Base-by-base conservation (phyloP, 768 basidiomycete species). In the Mycena metata region DNA sequence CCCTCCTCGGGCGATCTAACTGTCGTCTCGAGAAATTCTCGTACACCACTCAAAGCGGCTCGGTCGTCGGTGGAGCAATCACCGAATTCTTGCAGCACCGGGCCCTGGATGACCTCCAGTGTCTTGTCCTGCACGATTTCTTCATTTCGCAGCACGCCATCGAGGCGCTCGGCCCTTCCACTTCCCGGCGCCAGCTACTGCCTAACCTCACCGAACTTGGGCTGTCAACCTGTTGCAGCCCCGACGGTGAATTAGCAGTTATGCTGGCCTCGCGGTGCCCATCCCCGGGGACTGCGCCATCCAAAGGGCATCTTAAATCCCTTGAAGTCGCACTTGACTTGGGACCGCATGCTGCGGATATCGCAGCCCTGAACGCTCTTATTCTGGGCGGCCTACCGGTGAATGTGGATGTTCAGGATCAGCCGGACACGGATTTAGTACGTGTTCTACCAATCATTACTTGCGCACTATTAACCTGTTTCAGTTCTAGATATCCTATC, bases 1-100 rank as follows among this genome's bases (percentile, higher is more conserved):
- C 46, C 16, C 60, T 60, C 23, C 13, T 49, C 12, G 47, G n/a
- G 23, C 60, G 60, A 7, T 60, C 60, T 12, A 21, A 26, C 5
- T 57, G 55, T 15, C 21, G 12, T 16, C 39, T 57, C 39, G 39
- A 57, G 15, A 10, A 5, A 3, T 26, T 57, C 13, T 23, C 55
- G 16, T 57, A 57, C 23, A 42, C 33, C 3, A 23, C 41, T 26
- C 15, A 17, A 8, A 39, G 17, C 3, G 2, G 26, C 49, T 15
- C n/a, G 4, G 23, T 33, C 16, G 26, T 16, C 2, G 15, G 15
- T 16, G 19, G 16, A 6, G 12, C 50, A 5, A 33, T 52, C 51
- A n/a, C 51, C 17, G 51, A 52, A 21, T 52, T 52, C 7, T 5
- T 52, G 17, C 51, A 36, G 33, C 33, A 52, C 33, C 17, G 19